These are phyloP conservation scores for Sherardia arvensis DNA, from an alignment of 257 asterid species.

Conservation along the genomic window DNA sequence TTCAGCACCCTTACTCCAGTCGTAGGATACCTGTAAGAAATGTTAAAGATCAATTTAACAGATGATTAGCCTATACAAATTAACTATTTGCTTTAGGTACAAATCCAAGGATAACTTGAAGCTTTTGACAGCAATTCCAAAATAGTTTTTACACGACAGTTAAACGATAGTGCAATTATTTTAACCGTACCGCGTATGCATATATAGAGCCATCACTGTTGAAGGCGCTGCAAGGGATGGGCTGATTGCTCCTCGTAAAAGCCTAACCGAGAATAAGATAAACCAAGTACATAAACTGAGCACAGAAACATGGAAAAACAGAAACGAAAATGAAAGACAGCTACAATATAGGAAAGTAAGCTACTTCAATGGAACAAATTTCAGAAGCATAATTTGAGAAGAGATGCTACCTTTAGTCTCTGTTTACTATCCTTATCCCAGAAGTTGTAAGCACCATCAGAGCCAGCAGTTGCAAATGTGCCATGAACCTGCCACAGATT, in stretches of 20 bases:
- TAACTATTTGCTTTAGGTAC: not conserved
- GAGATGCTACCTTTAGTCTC: constrained; percentile 76
- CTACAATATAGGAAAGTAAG: not conserved
- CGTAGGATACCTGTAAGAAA: constrained; percentile 64
- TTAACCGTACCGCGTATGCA: constrained; percentile 72
- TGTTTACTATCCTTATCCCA: constrained; percentile 99
- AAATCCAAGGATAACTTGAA: not conserved
- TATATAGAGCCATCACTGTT: constrained; percentile 81
- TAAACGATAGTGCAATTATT: not conserved
- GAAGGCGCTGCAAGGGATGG: constrained; percentile 76
- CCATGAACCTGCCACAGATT: constrained; percentile 53
- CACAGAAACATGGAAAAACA: not conserved
- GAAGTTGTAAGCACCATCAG: constrained; percentile 90
- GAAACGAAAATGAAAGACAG: not conserved
- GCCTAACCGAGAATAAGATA: constrained; percentile 46
- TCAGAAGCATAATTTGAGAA: constrained; percentile 5
- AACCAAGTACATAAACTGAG: not conserved
- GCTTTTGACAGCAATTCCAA: no score
- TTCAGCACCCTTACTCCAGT: constrained; percentile 99
- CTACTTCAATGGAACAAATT: not conserved
- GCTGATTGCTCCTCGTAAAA: constrained; percentile 74
- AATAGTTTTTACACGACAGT: no score
- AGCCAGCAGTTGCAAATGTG: constrained; percentile 92
- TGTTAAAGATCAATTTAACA: not conserved
- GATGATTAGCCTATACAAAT: not conserved